Evolutionary conservation across 768 basidiomycete genomes (phyloP).

Genomic region (Boletus pseudo-olivaceus): DNA sequence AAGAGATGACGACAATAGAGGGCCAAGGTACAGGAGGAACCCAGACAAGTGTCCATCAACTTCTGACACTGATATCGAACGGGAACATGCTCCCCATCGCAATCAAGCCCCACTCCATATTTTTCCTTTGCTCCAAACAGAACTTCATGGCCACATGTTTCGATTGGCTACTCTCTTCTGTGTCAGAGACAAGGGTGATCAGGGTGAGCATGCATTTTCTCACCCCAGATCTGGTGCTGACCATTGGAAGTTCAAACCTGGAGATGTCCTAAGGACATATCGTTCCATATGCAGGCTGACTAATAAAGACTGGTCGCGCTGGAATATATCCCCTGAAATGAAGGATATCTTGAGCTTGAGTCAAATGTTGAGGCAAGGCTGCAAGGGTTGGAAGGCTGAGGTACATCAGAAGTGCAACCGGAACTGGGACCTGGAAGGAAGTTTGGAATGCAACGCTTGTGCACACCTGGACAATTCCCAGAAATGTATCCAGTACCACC

Average conservation of each 20-base stretch:
- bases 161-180: background rate
- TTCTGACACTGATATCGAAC: background rate
- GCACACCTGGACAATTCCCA: too few relatives aligned
- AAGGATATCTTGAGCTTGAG: too few relatives aligned
- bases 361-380: too few relatives aligned
- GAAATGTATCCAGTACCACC: too few relatives aligned
- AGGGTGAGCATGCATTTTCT: background rate
- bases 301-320: background rate
- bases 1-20: too few relatives aligned
- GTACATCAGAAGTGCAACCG: too few relatives aligned
- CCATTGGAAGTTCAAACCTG: background rate
- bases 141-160: slow-evolving; percentile 1
- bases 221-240: background rate
- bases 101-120: background rate
- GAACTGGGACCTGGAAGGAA: too few relatives aligned
- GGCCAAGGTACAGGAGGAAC: too few relatives aligned
- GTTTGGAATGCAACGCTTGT: too few relatives aligned
- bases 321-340: too few relatives aligned
- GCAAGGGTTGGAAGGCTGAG: too few relatives aligned
- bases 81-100: background rate
- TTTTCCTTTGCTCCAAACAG: slow-evolving; percentile 3
- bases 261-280: background rate
- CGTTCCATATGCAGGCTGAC: background rate
- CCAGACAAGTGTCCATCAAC: too few relatives aligned
- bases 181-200: background rate